Percentiles rank a stretch among this genome's conserved stretches.
Evolutionary conservation across 2,329 filamentous ascomycete genomes (phyloP).

Genomic region (Neonectria coccinea): DNA sequence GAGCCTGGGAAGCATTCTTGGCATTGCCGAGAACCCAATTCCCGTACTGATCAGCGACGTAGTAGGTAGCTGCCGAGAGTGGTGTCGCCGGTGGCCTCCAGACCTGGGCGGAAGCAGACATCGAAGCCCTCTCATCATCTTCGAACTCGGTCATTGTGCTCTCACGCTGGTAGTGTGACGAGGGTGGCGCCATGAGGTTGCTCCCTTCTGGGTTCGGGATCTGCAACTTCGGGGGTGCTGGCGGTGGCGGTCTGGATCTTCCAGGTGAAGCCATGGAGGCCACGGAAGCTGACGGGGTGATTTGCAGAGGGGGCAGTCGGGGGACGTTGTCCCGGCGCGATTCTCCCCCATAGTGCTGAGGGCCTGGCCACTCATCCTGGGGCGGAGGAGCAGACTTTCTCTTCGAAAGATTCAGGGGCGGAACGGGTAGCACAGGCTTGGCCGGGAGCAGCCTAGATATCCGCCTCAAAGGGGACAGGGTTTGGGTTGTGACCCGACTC

Average conservation of each 20-base stretch:
- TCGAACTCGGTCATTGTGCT: slow-evolving; percentile 66
- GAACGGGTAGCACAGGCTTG: slow-evolving; percentile 56
- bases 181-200: slow-evolving; percentile 10
- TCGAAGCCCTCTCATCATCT: slow-evolving; percentile 58
- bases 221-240: slow-evolving; percentile 45
- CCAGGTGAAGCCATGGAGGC: slow-evolving; percentile 30
- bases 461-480: slow-evolving; percentile 46
- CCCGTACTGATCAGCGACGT: slow-evolving; percentile 64
- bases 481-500: slow-evolving; percentile 39
- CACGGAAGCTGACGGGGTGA: slow-evolving; percentile 24
- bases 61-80: slow-evolving; percentile 59
- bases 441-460: slow-evolving; percentile 60
- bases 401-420: slow-evolving; percentile 34
- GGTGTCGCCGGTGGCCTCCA: slow-evolving; percentile 63
- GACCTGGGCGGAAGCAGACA: slow-evolving; percentile 55
- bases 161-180: slow-evolving; percentile 47
- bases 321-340: slow-evolving; percentile 18
- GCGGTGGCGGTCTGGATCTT: slow-evolving; percentile 33
- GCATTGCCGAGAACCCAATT: slow-evolving; percentile 65
- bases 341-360: slow-evolving; percentile 26
- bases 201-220: slow-evolving; percentile 40
- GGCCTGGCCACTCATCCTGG: slow-evolving; percentile 29
- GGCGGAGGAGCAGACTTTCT: slow-evolving; percentile 32
- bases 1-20: slow-evolving; percentile 45
- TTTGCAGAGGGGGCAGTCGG: slow-evolving; percentile 30